Base-by-base conservation (phyloP, 2,329 filamentous ascomycete genomes). In the Dothistroma pini region DNA sequence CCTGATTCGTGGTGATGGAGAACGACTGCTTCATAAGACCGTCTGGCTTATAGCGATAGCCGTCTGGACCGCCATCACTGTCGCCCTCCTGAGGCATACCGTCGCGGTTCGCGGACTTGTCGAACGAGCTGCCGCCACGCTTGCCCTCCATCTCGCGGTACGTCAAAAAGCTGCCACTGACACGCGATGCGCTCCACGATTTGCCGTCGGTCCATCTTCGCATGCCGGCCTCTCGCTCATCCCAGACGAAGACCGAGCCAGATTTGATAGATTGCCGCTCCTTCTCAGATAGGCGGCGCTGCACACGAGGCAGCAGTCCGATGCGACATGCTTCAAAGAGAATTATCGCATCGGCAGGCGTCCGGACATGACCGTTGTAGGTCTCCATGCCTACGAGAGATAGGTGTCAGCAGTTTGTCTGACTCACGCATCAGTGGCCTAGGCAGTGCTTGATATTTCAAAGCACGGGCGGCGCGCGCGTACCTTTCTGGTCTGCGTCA, bases 141-240 rank as follows among this genome's bases (percentile, higher is more conserved):
- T 97, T 97, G 76, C 95, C 95, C 77, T 99, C 95, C 95, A 99
- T 99, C 75, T 99, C 95, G 44, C 95, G 85, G 74, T 99, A 99
- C 8, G 95, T 97, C 62, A 99, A 78, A 75, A 99, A 99, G 79
- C 95, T 97, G 56, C 95, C 95, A 0, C 93, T 97, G 0, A 99
- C 95, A 64, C 95, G 86, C 78, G 93, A 97, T 35, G 95, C 95
- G 73, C 93, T 97, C 95, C 95, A 99, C 38, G 93, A 97, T 76
- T 99, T 99, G 59, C 95, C 95, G 71, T 99, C 95, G 0, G 95
- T 99, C 95, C 95, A 99, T 76, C 95, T 84, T 72, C 95, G 85
- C 95, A 99, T 99, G 68, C 95, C 95, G 11, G 95, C 95, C 80
- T 99, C 95, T 69, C 93, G 84, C 81, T 99, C 95, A 76, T 99